A percentile compares a stretch with the other conserved stretches of the same genome.
Conservation (phyloP, 2,329 filamentous ascomycete genomes). For the Cladosporium sp. region DNA sequence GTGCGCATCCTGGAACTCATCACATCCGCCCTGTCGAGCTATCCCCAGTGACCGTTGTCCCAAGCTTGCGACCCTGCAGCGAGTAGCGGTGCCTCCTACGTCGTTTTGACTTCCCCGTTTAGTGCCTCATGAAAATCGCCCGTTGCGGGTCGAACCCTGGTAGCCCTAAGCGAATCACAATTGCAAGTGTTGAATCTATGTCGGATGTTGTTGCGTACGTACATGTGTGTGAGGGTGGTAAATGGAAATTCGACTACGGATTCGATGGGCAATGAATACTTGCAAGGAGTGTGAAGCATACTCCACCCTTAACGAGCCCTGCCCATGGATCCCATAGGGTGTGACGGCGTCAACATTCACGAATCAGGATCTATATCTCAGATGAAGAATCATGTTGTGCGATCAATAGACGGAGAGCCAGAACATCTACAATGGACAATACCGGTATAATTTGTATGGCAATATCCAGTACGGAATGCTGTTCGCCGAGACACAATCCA, state of each 20-base stretch:
- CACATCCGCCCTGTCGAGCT: constrained; percentile 2
- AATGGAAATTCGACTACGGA: background rate
- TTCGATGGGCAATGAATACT: background rate
- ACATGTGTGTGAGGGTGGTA: background rate
- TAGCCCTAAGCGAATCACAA: background rate
- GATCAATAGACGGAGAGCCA: background rate
- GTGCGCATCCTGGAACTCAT: background rate
- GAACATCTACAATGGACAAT: background rate
- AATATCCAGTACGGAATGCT: background rate
- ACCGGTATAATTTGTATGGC: background rate
- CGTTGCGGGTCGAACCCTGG: background rate
- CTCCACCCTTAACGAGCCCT: background rate
- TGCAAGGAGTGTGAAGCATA: background rate
- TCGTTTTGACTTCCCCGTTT: background rate
- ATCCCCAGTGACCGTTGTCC: background rate
- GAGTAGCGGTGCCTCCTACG: background rate
- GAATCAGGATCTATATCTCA: background rate
- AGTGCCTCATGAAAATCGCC: background rate
- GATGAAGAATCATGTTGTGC: background rate
- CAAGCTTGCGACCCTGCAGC: constrained; percentile 5
- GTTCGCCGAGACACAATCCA: background rate
- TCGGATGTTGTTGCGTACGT: background rate
- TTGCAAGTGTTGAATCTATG: background rate
- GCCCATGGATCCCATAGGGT: too few species aligned
- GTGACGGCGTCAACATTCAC: too few species aligned